Base-by-base conservation (phyloP, 148 eudicot genomes). In the Vaccinium myrtillus region DNA sequence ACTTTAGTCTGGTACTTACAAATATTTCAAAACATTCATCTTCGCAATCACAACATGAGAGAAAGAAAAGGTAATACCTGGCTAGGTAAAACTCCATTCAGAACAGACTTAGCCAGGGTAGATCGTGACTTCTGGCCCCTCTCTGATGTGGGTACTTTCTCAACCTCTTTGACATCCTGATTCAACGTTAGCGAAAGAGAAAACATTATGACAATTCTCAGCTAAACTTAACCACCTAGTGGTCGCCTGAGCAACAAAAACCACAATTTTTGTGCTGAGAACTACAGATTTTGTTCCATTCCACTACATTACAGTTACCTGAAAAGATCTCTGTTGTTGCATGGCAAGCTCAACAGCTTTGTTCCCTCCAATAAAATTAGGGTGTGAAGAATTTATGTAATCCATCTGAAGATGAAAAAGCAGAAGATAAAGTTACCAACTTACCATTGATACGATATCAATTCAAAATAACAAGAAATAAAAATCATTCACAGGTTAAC, bases 361-460 rank as follows among this genome's bases (percentile, higher is more conserved):
- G 69, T 84, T 86, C 61, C 90, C 90, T 81, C 90, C 90, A 88
- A 88, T 74, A 81, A 88, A 88, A 71, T 84, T 88, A 30, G 90
- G 90, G 54, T 88, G 88, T 81, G 90, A 88, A 49, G 88, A 69
- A 76, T 88, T 86, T 67, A 88, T 88, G 83, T 86, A 88, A 76
- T 88, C 90, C 88, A 84, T 88, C 90, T 88, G 67, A 32, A 51
- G 21, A 30, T 74, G 43, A 56, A 58, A 59, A 46, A 12, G 25
- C 14, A 27, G 15, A 79, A 15, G 7, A 78, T 55, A 43, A 55
- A 78, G 81, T 30, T 30, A 30, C 30, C 30, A 30, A 30, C 1
- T 81, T 63, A 61, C 5, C 21, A 5, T 39, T 11, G 11, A 21
- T 56, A 39, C 27, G 25, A 7, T 9, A 55, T 55, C 12, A 8